Base-by-base conservation (phyloP, 306 rosid species). In the Sicyos edulis region DNA sequence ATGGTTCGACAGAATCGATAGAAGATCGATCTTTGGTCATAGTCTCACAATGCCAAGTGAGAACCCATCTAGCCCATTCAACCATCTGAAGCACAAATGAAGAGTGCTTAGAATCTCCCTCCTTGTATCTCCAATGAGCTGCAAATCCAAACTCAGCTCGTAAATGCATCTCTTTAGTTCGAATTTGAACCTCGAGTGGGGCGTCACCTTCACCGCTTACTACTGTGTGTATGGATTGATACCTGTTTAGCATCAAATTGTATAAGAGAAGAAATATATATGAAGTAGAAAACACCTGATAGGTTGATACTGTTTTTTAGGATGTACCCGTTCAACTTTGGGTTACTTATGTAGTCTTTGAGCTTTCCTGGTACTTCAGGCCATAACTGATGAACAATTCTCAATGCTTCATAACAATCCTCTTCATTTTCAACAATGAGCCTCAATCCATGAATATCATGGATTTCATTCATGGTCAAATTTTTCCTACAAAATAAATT, bases 11-110 rank as follows among this genome's bases (percentile, higher is more conserved):
- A 22, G 95, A 83, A 73, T 83, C 87, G 79, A 81, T 83, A 51
- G 88, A 85, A 15, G 89, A 80, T 29, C 79, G 76, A 74, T 88
- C 96, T 75, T 83, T 82, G 76, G 82, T 88, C 97, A 88, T 88
- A 70, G 97, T 81, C 85, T 91, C 97, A 2, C 97, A 95, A 78
- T 95, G 99, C 99, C 99, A 95, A 32, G 96, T 91, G 74, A 95
- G 88, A 63, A 95, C 95, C 99, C 99, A 95, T 68, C 99, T 88
- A 55, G 95, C 99, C 99, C 99, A 95, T 82, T 95, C 99, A 6
- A 95, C 92, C 99, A 91, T 91, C 87, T 91, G 99, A 76, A 95
- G 95, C 80, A 91, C 97, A 80, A 87, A 89, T 7, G 96, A 86
- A 22, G 97, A 81, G 77, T 82, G 97, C 82, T 89, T 89, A 79